Evolutionary conservation across 129 eudicot species (phyloP), one percentile per base, ranked within the genome.

Genomic region (Flaveria brownii): DNA sequence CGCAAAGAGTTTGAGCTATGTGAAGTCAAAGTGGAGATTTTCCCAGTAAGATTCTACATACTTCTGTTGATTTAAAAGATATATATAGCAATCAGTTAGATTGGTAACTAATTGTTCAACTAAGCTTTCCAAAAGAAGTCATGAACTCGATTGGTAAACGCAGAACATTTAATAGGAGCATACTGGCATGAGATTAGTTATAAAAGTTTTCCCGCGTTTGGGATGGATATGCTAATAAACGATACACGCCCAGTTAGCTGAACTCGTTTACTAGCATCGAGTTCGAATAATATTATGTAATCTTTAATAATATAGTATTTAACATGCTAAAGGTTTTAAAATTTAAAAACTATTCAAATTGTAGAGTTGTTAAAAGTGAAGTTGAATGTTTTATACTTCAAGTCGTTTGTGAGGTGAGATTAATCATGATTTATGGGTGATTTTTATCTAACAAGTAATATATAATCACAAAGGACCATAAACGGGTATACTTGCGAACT

Each of bases 11-110:
- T 80, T 20, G 82, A 80, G 12, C 16, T 30, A 45, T 71, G 57
- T 65, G 43, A 77, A 43, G 71, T 84, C 51, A 86, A 88, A 84
- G 81, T 88, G 76, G 94, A 86, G 80, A 52, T 69, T 64, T 88
- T 88, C 68, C 88, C 72, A 2, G 91, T 88, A 72, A 78, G 84
- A 80, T 57, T 43, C 43, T 60, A 26, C n/a, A 22, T 55, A 14
- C 36, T 28, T 20, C 1, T 70, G 39, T 70, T 56, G 11, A 20
- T 77, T 73, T 28, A 28, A 4, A n/a, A 9, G 49, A 9, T 50
- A 22, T 16, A 17, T 10, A 16, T 11, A 28, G 2, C 60, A 23
- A 16, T 23, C 33, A 68, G 42, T 6, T 55, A 0, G 46, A 65
- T 33, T 67, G 39, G 62, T 33, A 59, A 64, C 80, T 30, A 47